These are phyloP conservation scores for Laguncularia racemosa DNA, from an alignment of 345 rosid genomes.

Conservation along the genomic window DNA sequence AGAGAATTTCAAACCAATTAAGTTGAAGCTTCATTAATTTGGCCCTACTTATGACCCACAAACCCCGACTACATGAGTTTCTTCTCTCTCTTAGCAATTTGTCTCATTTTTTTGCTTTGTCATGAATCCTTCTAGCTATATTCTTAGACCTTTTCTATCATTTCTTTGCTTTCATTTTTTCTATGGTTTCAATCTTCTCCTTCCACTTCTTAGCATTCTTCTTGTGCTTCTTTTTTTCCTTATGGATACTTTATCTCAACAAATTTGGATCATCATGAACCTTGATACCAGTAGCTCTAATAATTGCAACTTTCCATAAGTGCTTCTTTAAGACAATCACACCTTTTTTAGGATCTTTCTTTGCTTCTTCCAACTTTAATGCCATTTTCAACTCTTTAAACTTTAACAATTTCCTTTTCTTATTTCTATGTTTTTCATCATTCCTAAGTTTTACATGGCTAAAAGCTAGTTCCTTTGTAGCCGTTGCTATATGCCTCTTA, in stretches of 20 bases:
- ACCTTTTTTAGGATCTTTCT: slow-evolving; percentile 79
- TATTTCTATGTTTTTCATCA: slow-evolving; percentile 45
- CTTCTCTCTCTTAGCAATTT: slow-evolving; percentile 83
- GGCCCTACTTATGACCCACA: slow-evolving; percentile 59
- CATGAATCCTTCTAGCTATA: slow-evolving; percentile 53
- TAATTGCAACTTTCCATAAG: slow-evolving; percentile 67
- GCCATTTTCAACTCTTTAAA: slow-evolving; percentile 64
- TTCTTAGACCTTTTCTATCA: slow-evolving; percentile 70
- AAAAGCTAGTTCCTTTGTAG: slow-evolving; percentile 65
- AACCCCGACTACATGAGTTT: slow-evolving; percentile 85
- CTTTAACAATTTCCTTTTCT: slow-evolving; percentile 56
- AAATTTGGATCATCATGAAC: slow-evolving; percentile 78
- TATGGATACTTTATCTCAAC: slow-evolving; percentile 68
- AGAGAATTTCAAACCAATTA: no score
- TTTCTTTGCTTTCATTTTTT: slow-evolving; percentile 57
- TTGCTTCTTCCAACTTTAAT: slow-evolving; percentile 45
- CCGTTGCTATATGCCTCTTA: slow-evolving; percentile 47
- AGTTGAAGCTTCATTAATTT: slow-evolving; percentile 11
- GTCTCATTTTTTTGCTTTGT: slow-evolving; percentile 65
- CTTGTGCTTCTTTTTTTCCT: slow-evolving; percentile 61
- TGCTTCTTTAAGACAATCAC: slow-evolving; percentile 46
- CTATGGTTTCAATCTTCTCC: slow-evolving; percentile 56
- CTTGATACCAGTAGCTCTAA: slow-evolving; percentile 74
- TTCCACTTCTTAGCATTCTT: slow-evolving; percentile 86
- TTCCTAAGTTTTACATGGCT: slow-evolving; percentile 62